Base-by-base conservation (phyloP, 306 rosid genomes). In the Neltuma alba region DNA sequence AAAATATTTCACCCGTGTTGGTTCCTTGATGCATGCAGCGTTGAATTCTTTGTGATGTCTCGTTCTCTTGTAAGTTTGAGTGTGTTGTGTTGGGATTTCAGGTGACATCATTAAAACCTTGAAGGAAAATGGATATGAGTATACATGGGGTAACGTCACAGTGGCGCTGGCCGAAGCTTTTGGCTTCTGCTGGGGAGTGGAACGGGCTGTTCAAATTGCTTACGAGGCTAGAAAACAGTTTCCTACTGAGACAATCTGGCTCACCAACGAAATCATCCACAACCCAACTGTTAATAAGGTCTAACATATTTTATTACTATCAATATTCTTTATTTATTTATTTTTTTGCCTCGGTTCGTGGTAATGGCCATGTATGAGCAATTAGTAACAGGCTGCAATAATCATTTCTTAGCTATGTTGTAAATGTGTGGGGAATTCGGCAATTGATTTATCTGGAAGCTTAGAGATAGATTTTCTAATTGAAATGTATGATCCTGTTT, bases 171-270 rank as follows among this genome's bases (percentile, higher is more conserved):
- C 98, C 15, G 97, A 96, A 80, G 42, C 99, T 6, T 93, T 76
- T 88, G 99, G 98, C 6, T 96, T 93, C 83, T 96, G 99, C 66
- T 93, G 98, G 99, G 99, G 98, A 12, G 99, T 96, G 9, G 99
- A 96, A 84, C 87, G 99, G 70, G 98, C 98, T 41, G 97, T 96
- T 15, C 99, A 91, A 83, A 96, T 96, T 76, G 99, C 99, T 21
- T 96, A 96, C 54, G 99, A 96, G 81, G 99, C 99, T 6, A 89
- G 99, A 81, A 90, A 93, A 76, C 99, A 96, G 82, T 96, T 90
- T 78, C 97, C 99, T 3, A 79, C 83, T 16, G 99, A 93, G 64
- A 91, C 76, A 62, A 82, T 96, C 37, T 96, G 99, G 99, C 60
- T 95, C 37, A 95, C 99, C 74, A 95, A 95, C 79, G 99, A 95